Conservation (phyloP, 805 yeast genomes). For the Suhomyces kilbournensis region DNA sequence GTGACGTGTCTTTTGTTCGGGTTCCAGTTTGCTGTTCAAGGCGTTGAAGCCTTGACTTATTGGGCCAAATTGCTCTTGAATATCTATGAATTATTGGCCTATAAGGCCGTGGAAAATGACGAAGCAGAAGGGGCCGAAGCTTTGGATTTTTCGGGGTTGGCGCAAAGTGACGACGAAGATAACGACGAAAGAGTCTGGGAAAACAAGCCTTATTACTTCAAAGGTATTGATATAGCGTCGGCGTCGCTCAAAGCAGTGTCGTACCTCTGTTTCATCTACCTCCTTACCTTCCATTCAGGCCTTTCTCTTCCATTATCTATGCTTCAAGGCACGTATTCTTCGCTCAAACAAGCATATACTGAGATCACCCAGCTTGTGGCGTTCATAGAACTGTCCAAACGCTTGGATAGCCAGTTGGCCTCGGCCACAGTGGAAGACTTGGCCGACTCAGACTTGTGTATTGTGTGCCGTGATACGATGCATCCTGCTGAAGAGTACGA, state of each 20-base stretch:
- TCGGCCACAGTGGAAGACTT: slow-evolving; percentile 65
- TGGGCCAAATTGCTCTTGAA: slow-evolving; percentile 49
- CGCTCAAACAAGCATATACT: slow-evolving; percentile 28
- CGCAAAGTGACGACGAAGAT: slow-evolving; percentile 5
- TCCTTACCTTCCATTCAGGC: slow-evolving; percentile 31
- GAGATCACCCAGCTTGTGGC: slow-evolving; percentile 44
- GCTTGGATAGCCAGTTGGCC: slow-evolving; percentile 59
- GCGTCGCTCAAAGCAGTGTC: slow-evolving; percentile 37
- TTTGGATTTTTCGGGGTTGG: neutral
- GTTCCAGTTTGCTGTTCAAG: slow-evolving; percentile 68
- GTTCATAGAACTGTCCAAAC: slow-evolving; percentile 53
- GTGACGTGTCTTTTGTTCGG: slow-evolving; percentile 66
- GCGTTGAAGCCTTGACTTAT: slow-evolving; percentile 49
- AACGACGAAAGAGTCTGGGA: slow-evolving; percentile 73
- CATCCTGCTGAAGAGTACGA: slow-evolving; percentile 40
- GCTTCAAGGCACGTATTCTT: slow-evolving; percentile 44
- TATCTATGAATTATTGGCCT: slow-evolving; percentile 50
- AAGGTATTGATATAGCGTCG: slow-evolving; percentile 53
- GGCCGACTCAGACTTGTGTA: slow-evolving; percentile 59
- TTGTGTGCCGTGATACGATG: slow-evolving; percentile 93
- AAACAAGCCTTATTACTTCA: slow-evolving; percentile 55
- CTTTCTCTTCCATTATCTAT: slow-evolving; percentile 35
- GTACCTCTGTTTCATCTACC: slow-evolving; percentile 30
- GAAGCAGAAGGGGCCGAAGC: slow-evolving; percentile 2
- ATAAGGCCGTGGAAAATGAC: slow-evolving; percentile 14